A percentile compares a stretch with the other conserved stretches of the same genome.
These are phyloP conservation scores for Hypoxylon fragiforme DNA, from an alignment of 495 filamentous ascomycete genomes.

Conservation along the genomic window DNA sequence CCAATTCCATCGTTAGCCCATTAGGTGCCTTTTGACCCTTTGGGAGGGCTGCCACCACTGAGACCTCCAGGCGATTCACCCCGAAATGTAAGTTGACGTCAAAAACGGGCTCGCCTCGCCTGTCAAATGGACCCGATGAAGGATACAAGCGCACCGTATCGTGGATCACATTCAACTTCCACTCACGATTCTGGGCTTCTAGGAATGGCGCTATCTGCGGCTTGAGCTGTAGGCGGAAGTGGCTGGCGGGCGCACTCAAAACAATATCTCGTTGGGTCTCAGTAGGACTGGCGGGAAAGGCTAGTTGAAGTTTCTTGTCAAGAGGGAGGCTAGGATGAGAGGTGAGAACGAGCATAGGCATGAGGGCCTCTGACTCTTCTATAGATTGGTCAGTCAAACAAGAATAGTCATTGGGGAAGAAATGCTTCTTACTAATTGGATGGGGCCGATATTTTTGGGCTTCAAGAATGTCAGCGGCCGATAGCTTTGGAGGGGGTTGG, in stretches of 20 bases:
- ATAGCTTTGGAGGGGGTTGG: constrained; percentile 24
- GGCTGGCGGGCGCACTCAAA: constrained; percentile 62
- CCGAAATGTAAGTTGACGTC: constrained; percentile 64
- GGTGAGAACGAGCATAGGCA: constrained; percentile 65
- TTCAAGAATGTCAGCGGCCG: constrained; percentile 28
- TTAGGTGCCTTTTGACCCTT: constrained; percentile 57
- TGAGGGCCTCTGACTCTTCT: constrained; percentile 58
- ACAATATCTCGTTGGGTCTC: constrained; percentile 69
- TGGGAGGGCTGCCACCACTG: constrained; percentile 64
- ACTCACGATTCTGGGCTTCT: constrained; percentile 59
- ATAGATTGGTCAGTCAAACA: constrained; percentile 32
- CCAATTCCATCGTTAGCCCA: constrained; percentile 66
- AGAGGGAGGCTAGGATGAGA: constrained; percentile 66
- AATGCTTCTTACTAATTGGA: constrained; percentile 24
- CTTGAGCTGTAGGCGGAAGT: constrained; percentile 67
- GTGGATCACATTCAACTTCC: constrained; percentile 64
- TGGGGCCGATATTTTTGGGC: constrained; percentile 33
- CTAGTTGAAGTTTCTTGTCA: constrained; percentile 54
- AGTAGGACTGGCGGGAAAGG: constrained; percentile 62
- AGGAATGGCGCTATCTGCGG: constrained; percentile 59
- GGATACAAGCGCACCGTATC: constrained; percentile 49
- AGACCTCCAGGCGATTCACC: constrained; percentile 66
- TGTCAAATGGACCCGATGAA: constrained; percentile 22
- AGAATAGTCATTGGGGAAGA: constrained; percentile 34
- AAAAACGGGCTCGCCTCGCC: constrained; percentile 54